Conservation (phyloP, 352 stramenopile genomes). For the Pythium graminicola region DNA sequence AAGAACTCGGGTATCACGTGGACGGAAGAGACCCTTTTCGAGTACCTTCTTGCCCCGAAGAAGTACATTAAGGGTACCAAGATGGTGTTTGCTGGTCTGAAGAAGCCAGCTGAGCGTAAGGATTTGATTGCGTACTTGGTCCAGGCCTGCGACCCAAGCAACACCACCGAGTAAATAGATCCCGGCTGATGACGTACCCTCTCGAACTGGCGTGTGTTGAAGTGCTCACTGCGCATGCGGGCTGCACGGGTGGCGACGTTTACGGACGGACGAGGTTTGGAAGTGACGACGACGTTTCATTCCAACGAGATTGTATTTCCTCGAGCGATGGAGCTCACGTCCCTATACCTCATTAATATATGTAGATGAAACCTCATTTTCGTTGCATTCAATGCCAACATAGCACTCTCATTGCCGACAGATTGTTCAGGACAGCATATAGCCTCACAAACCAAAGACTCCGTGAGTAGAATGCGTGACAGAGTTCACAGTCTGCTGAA, state of each 20-base stretch:
- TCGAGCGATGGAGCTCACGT: too few species aligned
- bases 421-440: not conserved
- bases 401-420: not conserved
- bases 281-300: not conserved
- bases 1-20: constrained; percentile 97
- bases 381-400: too few species aligned
- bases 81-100: constrained; percentile 99
- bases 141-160: constrained; percentile 50
- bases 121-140: constrained; percentile 99
- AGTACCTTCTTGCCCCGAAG: constrained; percentile 99
- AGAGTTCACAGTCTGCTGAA: too few species aligned
- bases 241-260: not conserved
- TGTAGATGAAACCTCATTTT: constrained; percentile 30
- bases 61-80: constrained; percentile 99
- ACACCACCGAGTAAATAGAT: constrained; percentile 33
- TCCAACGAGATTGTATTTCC: too few species aligned
- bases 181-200: too few species aligned
- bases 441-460: too few species aligned
- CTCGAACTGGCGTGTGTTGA: not conserved
- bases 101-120: constrained; percentile 96
- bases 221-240: not conserved
- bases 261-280: not conserved
- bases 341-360: constrained; percentile 32
- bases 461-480: not conserved
- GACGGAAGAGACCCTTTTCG: constrained; percentile 97